Evolutionary conservation across 352 stramenopile genomes (phyloP), one percentile per base, ranked within the genome.

Genomic region (Ochromonadaceae sp.): DNA sequence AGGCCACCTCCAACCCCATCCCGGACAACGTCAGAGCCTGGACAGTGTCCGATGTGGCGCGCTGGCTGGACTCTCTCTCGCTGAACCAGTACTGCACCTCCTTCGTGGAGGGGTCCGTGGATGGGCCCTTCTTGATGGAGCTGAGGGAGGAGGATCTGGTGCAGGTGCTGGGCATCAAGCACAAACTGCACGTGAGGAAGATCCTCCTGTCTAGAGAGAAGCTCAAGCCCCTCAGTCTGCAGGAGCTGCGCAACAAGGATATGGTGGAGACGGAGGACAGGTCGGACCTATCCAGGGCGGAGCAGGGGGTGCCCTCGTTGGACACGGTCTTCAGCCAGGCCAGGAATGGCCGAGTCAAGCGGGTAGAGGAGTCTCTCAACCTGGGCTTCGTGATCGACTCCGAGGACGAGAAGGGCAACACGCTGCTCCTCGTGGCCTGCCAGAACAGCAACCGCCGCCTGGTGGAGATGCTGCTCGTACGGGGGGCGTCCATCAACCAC

Each of bases 321-420:
- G 59, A 67, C 22, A 52, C 34, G 22, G 59, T 67, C 1, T 67
- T 67, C n/a, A 40, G 1, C 41, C 83, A 93, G 67, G 83, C 81
- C 15, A 78, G 85, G 46, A 91, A 94, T 58, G 84, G 84, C 25
- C 77, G 87, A 20, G 70, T 89, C 39, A 91, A 88, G 74, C 78
- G 83, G 10, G 67, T 96, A 35, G 78, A 88, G 28, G 85, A 91
- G 50, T 90, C 81, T 48, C 52, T 95, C 22, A 81, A 93, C 60
- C 76, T 81, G 34, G 88, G 86, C 17, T 93, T 96, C 53, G 61
- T 78, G 4, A 72, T 93, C 41, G 83, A 95, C 58, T 72, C 66
- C 25, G 83, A 90, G 59, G 87, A 96, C 72, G 82, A 90, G 44
- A 89, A 92, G 58, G 88, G 86, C 56, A 95, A 95, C 71, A 93